Evolutionary conservation across 257 asterid species (phyloP).

Genomic region (Agastache rugosa): DNA sequence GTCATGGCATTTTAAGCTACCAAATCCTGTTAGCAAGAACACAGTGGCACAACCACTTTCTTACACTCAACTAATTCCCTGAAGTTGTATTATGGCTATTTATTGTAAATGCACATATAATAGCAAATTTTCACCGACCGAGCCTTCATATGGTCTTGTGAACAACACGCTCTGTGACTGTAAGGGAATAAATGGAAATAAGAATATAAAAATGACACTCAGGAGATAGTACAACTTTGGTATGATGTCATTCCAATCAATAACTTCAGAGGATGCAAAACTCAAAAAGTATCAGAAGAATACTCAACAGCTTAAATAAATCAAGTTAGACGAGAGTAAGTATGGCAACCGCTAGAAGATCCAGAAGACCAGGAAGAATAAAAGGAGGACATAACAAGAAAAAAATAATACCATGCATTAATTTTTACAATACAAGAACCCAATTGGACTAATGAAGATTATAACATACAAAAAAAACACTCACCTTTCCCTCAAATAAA

Average conservation of each 20-base stretch:
- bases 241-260: neutral
- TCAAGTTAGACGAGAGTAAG: slow-evolving; percentile 8
- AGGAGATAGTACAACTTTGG: neutral
- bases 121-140: neutral
- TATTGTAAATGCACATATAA: neutral
- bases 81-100: neutral
- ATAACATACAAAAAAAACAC: slow-evolving; percentile 21
- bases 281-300: neutral
- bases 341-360: neutral
- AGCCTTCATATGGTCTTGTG: neutral
- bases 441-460: slow-evolving; percentile 22
- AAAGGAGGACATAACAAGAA: neutral
- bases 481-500: slow-evolving; percentile 96
- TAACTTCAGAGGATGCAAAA: slow-evolving; percentile 14
- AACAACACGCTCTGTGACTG: neutral
- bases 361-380: neutral
- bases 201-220: neutral
- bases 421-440: neutral
- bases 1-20: neutral
- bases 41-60: neutral
- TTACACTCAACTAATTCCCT: neutral
- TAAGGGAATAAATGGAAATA: neutral
- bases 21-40: neutral
- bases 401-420: slow-evolving; percentile 9
- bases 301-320: slow-evolving; percentile 5